A percentile compares a stretch with the other conserved stretches of the same genome.
These are phyloP conservation scores for Houttuynia cordata DNA, from an alignment of 164 flowering plant genomes.

Conservation along the genomic window DNA sequence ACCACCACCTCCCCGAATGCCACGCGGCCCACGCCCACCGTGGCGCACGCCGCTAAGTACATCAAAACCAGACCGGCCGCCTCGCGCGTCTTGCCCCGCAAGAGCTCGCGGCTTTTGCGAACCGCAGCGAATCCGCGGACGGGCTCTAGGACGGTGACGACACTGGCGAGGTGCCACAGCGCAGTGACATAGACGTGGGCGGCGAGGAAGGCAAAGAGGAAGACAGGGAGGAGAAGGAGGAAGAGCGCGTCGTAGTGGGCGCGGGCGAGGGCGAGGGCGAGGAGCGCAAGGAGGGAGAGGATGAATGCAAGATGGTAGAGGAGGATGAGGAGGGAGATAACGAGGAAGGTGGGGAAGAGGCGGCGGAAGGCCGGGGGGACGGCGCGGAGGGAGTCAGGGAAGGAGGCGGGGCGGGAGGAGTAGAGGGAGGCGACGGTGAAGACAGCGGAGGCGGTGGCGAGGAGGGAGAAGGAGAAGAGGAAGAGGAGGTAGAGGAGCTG, in stretches of 20 bases:
- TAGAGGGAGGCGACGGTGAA: conserved; percentile 88
- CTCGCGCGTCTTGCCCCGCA: conserved; percentile 46
- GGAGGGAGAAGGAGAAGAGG: conserved; percentile 85
- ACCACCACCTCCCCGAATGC: conserved; percentile 57
- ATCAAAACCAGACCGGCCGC: conserved; percentile 44
- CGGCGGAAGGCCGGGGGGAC: conserved; percentile 62
- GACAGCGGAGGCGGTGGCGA: conserved; percentile 90
- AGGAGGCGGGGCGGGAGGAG: conserved; percentile 69
- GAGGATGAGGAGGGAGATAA: conserved; percentile 48
- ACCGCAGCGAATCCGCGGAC: conserved; percentile 69
- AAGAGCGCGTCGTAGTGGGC: conserved; percentile 23
- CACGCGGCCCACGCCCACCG: conserved; percentile 33
- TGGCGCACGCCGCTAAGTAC: conserved; percentile 43
- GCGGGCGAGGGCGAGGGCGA: conserved; percentile 18
- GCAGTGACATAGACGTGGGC: conserved; percentile 83
- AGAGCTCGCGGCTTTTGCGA: conserved; percentile 79
- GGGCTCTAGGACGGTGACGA: conserved; percentile 79
- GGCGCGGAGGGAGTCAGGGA: conserved; percentile 50
- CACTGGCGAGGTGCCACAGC: conserved; percentile 87
- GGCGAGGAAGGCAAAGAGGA: conserved; percentile 30
- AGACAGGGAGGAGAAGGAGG: conserved; percentile 18
- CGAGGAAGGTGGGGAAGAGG: conserved; percentile 53
- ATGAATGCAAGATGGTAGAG: conserved; percentile 38
- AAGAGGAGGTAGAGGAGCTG: conserved; percentile 68
- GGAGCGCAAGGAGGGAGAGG: conserved; percentile 18